Evolutionary conservation across 2,329 filamentous ascomycete genomes (phyloP).

Genomic region (Trichophyton schoenleinii): DNA sequence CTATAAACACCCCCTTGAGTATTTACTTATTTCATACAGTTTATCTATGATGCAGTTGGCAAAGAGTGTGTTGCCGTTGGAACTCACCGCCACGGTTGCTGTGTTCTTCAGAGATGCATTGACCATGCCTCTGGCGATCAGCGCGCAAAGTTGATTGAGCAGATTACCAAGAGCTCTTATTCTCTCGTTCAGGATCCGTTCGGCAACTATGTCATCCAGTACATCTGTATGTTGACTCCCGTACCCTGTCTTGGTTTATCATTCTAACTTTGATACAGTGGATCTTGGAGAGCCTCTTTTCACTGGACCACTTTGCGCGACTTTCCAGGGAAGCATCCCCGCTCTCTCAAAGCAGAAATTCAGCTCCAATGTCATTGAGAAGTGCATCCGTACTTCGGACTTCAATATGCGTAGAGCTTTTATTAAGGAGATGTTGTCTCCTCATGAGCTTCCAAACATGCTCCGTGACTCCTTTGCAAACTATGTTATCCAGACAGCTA

Average conservation of each 20-base stretch:
- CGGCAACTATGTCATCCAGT: slow-evolving; percentile 97
- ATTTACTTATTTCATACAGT: slow-evolving; percentile 31
- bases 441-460: slow-evolving; percentile 70
- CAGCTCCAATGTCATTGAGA: slow-evolving; percentile 98
- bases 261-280: slow-evolving; percentile 28
- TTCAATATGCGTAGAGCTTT: slow-evolving; percentile 63
- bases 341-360: slow-evolving; percentile 90
- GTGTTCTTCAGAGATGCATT: slow-evolving; percentile 94
- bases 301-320: slow-evolving; percentile 74
- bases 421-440: slow-evolving; percentile 63
- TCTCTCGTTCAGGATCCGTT: slow-evolving; percentile 90
- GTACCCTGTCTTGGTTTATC: not conserved
- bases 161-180: slow-evolving; percentile 82
- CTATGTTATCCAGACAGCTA: slow-evolving; percentile 93
- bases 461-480: slow-evolving; percentile 90
- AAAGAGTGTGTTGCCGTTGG: slow-evolving; percentile 77
- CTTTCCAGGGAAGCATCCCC: slow-evolving; percentile 61
- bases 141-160: slow-evolving; percentile 70
- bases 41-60: slow-evolving; percentile 94
- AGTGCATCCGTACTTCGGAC: slow-evolving; percentile 76
- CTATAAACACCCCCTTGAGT: not conserved
- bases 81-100: slow-evolving; percentile 95
- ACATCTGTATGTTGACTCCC: slow-evolving; percentile 48
- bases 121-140: slow-evolving; percentile 87
- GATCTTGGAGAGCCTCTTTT: slow-evolving; percentile 80